A percentile compares a stretch with the other conserved stretches of the same genome.
phyloP scores from a whole-genome alignment of 192 early-diverging fungal species.

The Lobulomyces angularis region DNA sequence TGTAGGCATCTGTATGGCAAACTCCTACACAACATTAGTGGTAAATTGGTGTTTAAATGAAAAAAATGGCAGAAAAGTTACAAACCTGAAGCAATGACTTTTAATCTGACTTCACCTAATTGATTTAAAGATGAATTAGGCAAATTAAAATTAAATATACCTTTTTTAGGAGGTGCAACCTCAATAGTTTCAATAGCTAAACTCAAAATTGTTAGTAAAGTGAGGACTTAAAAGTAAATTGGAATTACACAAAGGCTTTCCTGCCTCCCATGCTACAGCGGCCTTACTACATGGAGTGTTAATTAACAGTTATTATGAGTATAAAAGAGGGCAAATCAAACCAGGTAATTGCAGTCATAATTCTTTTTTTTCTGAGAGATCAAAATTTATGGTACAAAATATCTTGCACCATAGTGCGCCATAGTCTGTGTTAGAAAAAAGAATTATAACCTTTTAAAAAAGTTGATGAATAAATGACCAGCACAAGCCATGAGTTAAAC shows the following conservation, averaged over 20 bases:
- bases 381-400: too few relatives aligned
- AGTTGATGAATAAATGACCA: too few relatives aligned
- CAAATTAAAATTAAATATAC: background rate
- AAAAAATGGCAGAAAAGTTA: constrained; percentile 11
- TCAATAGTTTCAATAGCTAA: constrained; percentile 83
- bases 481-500: constrained; percentile 71
- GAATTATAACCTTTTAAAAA: too few relatives aligned
- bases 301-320: too few relatives aligned
- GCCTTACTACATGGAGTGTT: too few relatives aligned
- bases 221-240: background rate
- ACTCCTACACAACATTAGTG: constrained; percentile 3
- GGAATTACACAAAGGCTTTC: constrained; percentile 78
- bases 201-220: background rate
- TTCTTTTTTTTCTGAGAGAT: too few relatives aligned
- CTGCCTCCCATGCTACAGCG: constrained; percentile 89
- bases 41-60: background rate
- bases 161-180: constrained; percentile 80
- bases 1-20: constrained; percentile 94
- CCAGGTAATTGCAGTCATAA: too few relatives aligned
- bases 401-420: too few relatives aligned
- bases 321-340: too few relatives aligned
- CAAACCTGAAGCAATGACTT: constrained; percentile 81
- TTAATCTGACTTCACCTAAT: constrained; percentile 82
- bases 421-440: too few relatives aligned
- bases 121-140: background rate